A percentile compares a stretch with the other conserved stretches of the same genome.
Conservation (phyloP, 148 eudicot species). For the Rhododendron kiyosumense region DNA sequence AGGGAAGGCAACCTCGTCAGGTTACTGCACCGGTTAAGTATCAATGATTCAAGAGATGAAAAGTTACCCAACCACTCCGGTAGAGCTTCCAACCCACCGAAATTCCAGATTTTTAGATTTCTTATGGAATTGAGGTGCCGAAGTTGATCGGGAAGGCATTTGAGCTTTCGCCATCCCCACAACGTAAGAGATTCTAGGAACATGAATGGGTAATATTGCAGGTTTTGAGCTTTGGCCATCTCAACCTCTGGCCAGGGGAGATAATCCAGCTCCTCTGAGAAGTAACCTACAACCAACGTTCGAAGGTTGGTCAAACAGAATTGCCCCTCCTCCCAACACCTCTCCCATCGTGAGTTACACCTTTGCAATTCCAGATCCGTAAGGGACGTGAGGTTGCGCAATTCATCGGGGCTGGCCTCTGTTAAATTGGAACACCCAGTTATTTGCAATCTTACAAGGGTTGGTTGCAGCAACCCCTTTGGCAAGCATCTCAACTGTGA, state of each 20-base stretch:
- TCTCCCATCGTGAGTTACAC: too few relatives aligned
- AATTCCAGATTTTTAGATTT: not conserved
- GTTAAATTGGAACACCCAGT: not conserved
- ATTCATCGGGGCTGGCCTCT: not conserved
- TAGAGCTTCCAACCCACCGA: not conserved
- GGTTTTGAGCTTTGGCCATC: too few relatives aligned
- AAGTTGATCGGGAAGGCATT: not conserved
- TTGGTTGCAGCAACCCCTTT: too few relatives aligned
- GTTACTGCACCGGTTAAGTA: fast-evolving
- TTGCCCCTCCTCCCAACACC: not conserved
- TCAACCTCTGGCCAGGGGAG: not conserved
- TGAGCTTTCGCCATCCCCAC: not conserved
- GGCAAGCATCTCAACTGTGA: too few relatives aligned
- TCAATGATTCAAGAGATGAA: not conserved
- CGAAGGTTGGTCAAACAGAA: not conserved
- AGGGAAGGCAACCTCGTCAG: not conserved
- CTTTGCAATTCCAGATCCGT: not conserved
- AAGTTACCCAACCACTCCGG: not conserved
- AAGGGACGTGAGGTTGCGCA: not conserved
- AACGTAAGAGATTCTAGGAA: not conserved
- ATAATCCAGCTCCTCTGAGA: not conserved
- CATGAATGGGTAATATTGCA: too few relatives aligned
- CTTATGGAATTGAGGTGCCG: not conserved
- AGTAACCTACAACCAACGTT: not conserved
- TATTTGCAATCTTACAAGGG: too few relatives aligned